Conservation (phyloP, 805 yeast species). For the Lachancea dasiensis region DNA sequence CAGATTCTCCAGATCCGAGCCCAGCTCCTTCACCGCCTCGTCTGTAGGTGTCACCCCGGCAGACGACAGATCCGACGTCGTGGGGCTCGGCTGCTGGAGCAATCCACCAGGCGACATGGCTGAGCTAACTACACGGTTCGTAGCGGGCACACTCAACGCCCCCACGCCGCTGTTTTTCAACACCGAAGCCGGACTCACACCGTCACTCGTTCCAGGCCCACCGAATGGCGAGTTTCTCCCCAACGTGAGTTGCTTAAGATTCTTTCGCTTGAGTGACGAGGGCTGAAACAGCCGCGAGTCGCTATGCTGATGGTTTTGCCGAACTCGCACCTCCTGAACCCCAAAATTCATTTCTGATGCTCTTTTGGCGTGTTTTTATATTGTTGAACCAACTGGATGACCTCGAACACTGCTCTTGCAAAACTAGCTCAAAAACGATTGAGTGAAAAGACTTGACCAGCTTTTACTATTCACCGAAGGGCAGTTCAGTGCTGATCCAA, state of each 20-base stretch:
- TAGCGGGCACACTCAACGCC: background rate
- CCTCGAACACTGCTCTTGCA: too few relatives aligned
- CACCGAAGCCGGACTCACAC: background rate
- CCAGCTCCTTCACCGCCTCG: constrained; percentile 9
- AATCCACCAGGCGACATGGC: constrained; percentile 13
- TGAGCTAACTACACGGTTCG: constrained; percentile 8
- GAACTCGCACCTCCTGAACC: constrained; percentile 1
- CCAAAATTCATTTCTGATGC: constrained; percentile 7
- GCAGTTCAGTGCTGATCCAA: too few relatives aligned
- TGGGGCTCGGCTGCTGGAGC: constrained; percentile 11
- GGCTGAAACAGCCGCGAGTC: constrained; percentile 29
- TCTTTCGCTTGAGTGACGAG: constrained; percentile 49
- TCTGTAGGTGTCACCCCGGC: constrained; percentile 9
- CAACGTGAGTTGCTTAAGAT: constrained; percentile 52
- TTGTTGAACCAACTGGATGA: too few relatives aligned
- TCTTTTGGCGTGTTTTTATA: too few relatives aligned
- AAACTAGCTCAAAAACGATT: too few relatives aligned
- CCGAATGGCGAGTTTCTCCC: too few relatives aligned
- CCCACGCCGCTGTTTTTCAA: background rate
- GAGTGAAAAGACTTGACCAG: too few relatives aligned
- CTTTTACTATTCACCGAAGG: too few relatives aligned
- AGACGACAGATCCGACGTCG: constrained; percentile 12
- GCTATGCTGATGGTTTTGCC: background rate
- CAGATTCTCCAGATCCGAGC: constrained; percentile 13
- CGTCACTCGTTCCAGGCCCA: constrained; percentile 5